Evolutionary conservation across 2,329 filamentous ascomycete species (phyloP), one percentile per base, ranked within the genome.

Genomic region (Endocalyx cinctus): DNA sequence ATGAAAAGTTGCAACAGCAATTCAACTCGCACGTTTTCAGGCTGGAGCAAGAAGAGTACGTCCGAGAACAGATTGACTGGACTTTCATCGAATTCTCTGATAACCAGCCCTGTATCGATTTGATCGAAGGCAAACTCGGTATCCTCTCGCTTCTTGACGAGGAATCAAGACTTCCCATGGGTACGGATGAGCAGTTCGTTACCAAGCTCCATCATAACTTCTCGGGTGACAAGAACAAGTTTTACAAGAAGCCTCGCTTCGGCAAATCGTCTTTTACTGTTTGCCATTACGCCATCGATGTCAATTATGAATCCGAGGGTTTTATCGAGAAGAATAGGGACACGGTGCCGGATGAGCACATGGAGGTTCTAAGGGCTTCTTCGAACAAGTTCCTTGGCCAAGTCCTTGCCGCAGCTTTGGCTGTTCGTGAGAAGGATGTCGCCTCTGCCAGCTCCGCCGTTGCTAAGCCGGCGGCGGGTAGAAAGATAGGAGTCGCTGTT

Each of bases 11-110:
- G 34, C 92, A 98, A 59, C 92, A 98, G 60, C 90, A 97, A 60
- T 98, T 98, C 72, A 98, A 98, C 64, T 87, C 94, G 59, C 92
- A 98, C 55, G 92, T 98, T 22, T 98, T 98, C 77, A 96, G 97
- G 63, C 77, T 98, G 15, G 92, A 98, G 61, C 92, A 98, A 60
- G 92, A 98, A 59, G 92, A 98, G 62, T 98, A 98, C 58, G 76
- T 96, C 25, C 80, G 83, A 35, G 92, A 98, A 64, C 74, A 97
- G 66, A 98, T 98, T 46, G 89, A 97, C 64, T 98, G 92, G 92
- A 96, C 86, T 8, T 98, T 98, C 58, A 98, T 98, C 58, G 92
- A 98, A 58, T 98, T 98, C 63, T 94, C 90, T 5, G 92, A 98
- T 64, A 98, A 98, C 53, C 92, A 98, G 66, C 92, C 92, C 13